Conservation (phyloP, 495 filamentous ascomycete species). For the Lentithecium fluviatile region DNA sequence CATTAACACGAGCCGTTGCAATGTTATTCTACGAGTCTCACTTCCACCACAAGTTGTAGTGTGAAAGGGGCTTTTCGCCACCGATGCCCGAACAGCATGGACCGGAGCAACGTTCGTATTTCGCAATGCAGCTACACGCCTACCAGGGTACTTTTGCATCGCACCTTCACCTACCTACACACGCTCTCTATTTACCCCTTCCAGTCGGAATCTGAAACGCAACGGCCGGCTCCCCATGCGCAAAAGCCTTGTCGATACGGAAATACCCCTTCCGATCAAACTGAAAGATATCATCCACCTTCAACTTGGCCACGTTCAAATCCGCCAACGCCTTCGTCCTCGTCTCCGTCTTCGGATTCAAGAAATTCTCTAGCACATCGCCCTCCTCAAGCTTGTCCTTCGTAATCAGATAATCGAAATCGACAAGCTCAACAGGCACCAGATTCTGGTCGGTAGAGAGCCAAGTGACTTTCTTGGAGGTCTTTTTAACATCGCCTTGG, state of each 20-base stretch:
- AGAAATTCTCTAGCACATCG: slow-evolving; percentile 75
- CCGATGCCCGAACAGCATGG: too few species aligned
- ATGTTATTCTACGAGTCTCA: too few species aligned
- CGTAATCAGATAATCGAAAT: slow-evolving; percentile 89
- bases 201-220: slow-evolving; percentile 47
- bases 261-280: slow-evolving; percentile 93
- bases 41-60: too few species aligned
- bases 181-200: slow-evolving; percentile 31
- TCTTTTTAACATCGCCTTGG: slow-evolving; percentile 85
- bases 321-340: slow-evolving; percentile 75
- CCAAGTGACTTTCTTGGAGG: slow-evolving; percentile 96
- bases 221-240: slow-evolving; percentile 46
- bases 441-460: slow-evolving; percentile 72
- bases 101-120: too few species aligned
- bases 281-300: slow-evolving; percentile 85
- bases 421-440: slow-evolving; percentile 78
- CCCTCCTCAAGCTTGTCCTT: slow-evolving; percentile 86
- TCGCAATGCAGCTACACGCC: too few species aligned
- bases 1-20: too few species aligned
- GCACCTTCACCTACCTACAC: too few species aligned
- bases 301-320: slow-evolving; percentile 70
- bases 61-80: too few species aligned
- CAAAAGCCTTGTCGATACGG: slow-evolving; percentile 64
- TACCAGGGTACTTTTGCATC: too few species aligned
- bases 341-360: slow-evolving; percentile 73